These are phyloP conservation scores for Hordeum pubiflorum DNA, from an alignment of 202 grass and related monocot genomes.

Conservation along the genomic window DNA sequence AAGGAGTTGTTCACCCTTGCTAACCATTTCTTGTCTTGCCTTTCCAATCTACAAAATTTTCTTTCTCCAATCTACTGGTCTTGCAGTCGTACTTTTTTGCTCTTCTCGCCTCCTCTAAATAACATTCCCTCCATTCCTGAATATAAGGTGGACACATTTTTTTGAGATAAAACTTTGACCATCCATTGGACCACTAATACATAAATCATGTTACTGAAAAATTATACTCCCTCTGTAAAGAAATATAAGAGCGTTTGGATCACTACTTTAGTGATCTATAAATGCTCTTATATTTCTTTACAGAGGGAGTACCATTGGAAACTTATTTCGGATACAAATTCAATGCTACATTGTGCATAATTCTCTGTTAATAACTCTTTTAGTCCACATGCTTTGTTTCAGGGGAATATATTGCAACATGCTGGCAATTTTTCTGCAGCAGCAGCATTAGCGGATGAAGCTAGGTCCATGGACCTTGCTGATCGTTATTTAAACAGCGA, in stretches of 20 bases:
- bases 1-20: background rate
- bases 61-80: background rate
- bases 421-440: conserved; percentile 85
- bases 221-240: too few species aligned
- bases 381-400: conserved; percentile 27
- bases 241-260: too few species aligned
- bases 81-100: background rate
- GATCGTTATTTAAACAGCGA: conserved; percentile 99
- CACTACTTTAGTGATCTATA: too few species aligned
- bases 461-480: conserved; percentile 98
- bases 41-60: background rate
- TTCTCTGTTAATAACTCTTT: background rate
- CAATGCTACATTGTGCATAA: background rate
- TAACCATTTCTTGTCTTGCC: background rate
- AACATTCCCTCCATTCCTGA: too few species aligned
- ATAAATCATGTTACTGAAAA: too few species aligned
- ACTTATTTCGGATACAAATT: too few species aligned
- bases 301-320: too few species aligned
- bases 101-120: background rate
- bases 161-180: too few species aligned
- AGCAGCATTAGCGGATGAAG: conserved; percentile 89
- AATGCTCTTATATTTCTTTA: too few species aligned
- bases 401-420: conserved; percentile 92
- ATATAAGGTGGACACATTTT: too few species aligned
- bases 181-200: too few species aligned